These are phyloP conservation scores for Strobilomyces echinocephalus DNA, from an alignment of 768 basidiomycete genomes.

Conservation along the genomic window DNA sequence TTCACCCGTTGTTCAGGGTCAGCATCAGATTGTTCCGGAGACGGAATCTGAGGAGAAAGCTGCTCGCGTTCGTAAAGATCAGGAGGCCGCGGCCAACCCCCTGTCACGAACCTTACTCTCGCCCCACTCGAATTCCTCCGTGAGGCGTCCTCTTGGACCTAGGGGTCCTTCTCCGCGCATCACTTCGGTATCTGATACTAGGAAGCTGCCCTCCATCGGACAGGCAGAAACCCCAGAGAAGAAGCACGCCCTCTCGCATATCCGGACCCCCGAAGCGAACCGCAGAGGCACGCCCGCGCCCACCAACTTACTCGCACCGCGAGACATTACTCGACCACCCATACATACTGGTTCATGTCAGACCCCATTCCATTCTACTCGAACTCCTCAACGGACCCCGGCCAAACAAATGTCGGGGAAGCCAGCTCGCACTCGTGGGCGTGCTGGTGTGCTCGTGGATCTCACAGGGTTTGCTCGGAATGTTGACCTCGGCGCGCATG, in stretches of 20 bases:
- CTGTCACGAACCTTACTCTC: slow-evolving; percentile 16
- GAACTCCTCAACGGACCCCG: slow-evolving; percentile 5
- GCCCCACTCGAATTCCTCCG: slow-evolving; percentile 21
- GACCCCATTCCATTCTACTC: slow-evolving; percentile 15
- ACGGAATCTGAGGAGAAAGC: background rate
- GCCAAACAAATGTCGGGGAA: slow-evolving; percentile 26
- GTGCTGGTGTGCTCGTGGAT: slow-evolving; percentile 35
- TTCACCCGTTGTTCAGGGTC: slow-evolving; percentile 21
- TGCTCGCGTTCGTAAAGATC: background rate
- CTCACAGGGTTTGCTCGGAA: slow-evolving; percentile 36
- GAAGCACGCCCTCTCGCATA: background rate
- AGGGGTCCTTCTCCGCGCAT: slow-evolving; percentile 17
- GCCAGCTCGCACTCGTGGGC: slow-evolving; percentile 24
- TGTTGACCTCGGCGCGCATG: slow-evolving; percentile 28
- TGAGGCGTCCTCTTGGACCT: slow-evolving; percentile 21
- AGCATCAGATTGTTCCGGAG: slow-evolving; percentile 9
- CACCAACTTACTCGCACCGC: background rate
- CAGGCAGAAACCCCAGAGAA: background rate
- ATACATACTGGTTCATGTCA: slow-evolving; percentile 20
- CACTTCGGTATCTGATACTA: background rate
- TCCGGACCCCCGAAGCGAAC: slow-evolving; percentile 1
- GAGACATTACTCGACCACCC: slow-evolving; percentile 6
- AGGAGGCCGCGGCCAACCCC: background rate
- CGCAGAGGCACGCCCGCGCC: slow-evolving; percentile 12
- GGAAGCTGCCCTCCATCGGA: slow-evolving; percentile 2